A percentile compares a stretch with the other conserved stretches of the same genome.
These are phyloP conservation scores for Cordyceps cateniannulata DNA, from an alignment of 2,329 filamentous ascomycete genomes.

Conservation along the genomic window DNA sequence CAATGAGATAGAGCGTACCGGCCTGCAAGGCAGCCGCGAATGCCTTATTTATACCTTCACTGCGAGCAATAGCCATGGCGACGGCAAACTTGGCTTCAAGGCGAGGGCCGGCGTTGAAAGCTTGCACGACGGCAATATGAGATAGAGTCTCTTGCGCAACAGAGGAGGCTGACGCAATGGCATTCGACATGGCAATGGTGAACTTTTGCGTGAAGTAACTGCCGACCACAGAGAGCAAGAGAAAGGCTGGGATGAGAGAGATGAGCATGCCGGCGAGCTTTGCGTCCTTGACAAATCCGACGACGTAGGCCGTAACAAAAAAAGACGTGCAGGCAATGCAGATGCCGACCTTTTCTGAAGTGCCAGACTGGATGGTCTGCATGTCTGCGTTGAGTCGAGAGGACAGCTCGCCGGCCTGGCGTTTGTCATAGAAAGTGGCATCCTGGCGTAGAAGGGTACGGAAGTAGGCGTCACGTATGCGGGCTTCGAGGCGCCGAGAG, in stretches of 20 bases:
- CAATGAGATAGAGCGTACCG: conserved; percentile 59
- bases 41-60: conserved; percentile 52
- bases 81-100: conserved; percentile 54
- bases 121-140: conserved; percentile 56
- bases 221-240: conserved; percentile 51
- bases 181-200: conserved; percentile 41
- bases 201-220: conserved; percentile 49
- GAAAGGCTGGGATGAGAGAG: conserved; percentile 55
- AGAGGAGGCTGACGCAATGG: conserved; percentile 51
- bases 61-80: conserved; percentile 42
- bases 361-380: conserved; percentile 59
- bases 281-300: conserved; percentile 60
- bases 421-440: conserved; percentile 56
- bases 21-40: conserved; percentile 50
- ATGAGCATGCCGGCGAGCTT: conserved; percentile 58
- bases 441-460: conserved; percentile 53
- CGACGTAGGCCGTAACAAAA: conserved; percentile 60
- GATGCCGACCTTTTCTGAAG: conserved; percentile 65
- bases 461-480: conserved; percentile 56
- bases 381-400: conserved; percentile 60
- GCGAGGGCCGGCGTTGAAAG: conserved; percentile 52
- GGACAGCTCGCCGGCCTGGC: conserved; percentile 56
- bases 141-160: conserved; percentile 57
- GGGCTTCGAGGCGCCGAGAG: conserved; percentile 56
- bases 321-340: conserved; percentile 56